Conservation (phyloP, 139 green algal species). For the Chlamydomonas eustigma region DNA sequence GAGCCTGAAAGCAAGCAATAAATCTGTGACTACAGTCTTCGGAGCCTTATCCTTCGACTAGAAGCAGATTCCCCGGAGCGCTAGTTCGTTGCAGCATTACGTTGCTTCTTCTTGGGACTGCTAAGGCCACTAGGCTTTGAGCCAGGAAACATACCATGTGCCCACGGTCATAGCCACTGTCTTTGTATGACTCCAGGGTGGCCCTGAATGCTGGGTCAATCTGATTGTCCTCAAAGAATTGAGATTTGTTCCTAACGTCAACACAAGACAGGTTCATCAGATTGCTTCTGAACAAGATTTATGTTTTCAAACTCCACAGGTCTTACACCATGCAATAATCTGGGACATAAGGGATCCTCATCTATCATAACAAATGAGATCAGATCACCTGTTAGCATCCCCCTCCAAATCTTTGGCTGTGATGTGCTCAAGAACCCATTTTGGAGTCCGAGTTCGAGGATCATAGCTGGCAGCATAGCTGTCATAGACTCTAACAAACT, state of each 20-base stretch:
- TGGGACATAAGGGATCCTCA: too few species aligned
- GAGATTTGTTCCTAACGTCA: conserved; percentile 42
- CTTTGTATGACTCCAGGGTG: conserved; percentile 67
- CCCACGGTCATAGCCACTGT: conserved; percentile 84
- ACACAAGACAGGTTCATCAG: too few species aligned
- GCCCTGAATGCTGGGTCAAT: conserved; percentile 66
- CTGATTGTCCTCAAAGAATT: conserved; percentile 65
- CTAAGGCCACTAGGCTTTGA: too few species aligned
- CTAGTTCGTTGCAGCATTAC: too few species aligned
- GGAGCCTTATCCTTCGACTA: too few species aligned
- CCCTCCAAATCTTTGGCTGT: conserved; percentile 35
- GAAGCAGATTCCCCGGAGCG: too few species aligned
- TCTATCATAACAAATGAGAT: too few species aligned
- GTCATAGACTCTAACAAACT: conserved; percentile 38
- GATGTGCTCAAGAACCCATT: conserved; percentile 75
- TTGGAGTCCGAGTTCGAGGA: conserved; percentile 63
- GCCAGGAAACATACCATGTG: conserved; percentile 83
- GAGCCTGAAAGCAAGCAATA: conserved; percentile 24
- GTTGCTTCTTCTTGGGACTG: too few species aligned
- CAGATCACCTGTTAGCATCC: conserved; percentile 35
- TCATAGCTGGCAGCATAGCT: conserved; percentile 65
- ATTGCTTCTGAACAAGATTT: too few species aligned
- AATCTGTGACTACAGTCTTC: too few species aligned
- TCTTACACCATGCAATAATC: too few species aligned
- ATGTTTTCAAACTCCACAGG: too few species aligned